A percentile compares a stretch with the other conserved stretches of the same genome.
phyloP scores from a whole-genome alignment of 2,329 filamentous ascomycete genomes.

The Hypomyces rosellus region DNA sequence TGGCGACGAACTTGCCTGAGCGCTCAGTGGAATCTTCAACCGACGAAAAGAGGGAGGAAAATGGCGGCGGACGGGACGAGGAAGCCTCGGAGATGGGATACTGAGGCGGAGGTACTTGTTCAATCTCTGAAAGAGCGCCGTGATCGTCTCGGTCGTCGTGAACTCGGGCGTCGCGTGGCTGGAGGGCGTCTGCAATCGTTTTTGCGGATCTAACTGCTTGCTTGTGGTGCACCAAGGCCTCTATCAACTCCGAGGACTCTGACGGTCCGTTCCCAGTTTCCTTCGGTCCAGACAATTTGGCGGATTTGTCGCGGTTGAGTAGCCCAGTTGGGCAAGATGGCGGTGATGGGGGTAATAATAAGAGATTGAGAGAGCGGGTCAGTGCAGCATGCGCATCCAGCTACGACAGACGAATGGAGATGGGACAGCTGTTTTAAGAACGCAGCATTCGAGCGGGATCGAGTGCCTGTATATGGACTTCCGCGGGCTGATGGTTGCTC shows the following conservation, averaged over 20 bases:
- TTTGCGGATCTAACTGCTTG: slow-evolving; percentile 15
- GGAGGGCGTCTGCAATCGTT: slow-evolving; percentile 16
- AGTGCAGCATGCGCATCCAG: slow-evolving; percentile 9
- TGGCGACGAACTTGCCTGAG: slow-evolving; percentile 25
- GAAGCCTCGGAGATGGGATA: slow-evolving; percentile 52
- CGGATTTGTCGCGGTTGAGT: slow-evolving; percentile 22
- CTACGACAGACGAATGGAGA: neutral
- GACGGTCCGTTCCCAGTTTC: slow-evolving; percentile 28
- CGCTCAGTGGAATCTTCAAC: slow-evolving; percentile 30
- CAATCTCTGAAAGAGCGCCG: slow-evolving; percentile 21
- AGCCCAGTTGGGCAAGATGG: slow-evolving; percentile 12
- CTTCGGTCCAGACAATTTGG: slow-evolving; percentile 32
- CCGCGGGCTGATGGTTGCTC: no score
- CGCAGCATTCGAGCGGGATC: neutral
- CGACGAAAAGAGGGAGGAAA: slow-evolving; percentile 53
- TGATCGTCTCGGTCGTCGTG: slow-evolving; percentile 15
- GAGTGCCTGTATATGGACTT: neutral
- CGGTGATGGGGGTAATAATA: slow-evolving; percentile 10
- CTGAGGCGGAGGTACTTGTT: slow-evolving; percentile 51
- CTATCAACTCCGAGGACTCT: slow-evolving; percentile 30
- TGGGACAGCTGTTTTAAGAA: neutral
- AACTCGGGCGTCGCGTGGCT: slow-evolving; percentile 16
- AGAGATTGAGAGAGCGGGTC: slow-evolving; percentile 11
- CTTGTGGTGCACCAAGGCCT: slow-evolving; percentile 22
- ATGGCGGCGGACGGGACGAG: slow-evolving; percentile 49